Conservation (phyloP, 805 yeast species). For the Saturnispora diversa region DNA sequence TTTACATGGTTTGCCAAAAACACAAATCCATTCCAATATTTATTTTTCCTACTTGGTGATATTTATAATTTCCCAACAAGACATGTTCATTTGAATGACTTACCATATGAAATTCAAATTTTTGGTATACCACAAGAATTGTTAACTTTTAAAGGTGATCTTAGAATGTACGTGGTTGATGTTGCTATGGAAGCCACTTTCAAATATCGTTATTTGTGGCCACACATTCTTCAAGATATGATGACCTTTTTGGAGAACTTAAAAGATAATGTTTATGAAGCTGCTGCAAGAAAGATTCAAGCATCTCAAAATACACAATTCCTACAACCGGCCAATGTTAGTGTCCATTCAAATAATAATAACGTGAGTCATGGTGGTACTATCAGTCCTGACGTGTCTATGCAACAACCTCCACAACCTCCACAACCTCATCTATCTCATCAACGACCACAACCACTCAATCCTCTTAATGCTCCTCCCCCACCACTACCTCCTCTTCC, state of each 20-base stretch:
- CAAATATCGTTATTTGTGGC: constrained; percentile 5
- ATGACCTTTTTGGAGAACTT: constrained; percentile 11
- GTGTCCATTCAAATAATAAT: no score
- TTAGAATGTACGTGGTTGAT: constrained; percentile 13
- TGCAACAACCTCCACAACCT: constrained; percentile 1
- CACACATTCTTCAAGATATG: constrained; percentile 8
- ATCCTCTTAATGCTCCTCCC: no score
- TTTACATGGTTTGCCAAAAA: constrained; percentile 15
- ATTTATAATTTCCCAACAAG: constrained; percentile 13
- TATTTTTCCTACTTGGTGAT: constrained; percentile 13
- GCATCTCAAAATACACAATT: no score
- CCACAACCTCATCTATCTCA: neutral
- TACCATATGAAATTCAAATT: constrained; percentile 11
- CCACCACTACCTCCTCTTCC: no score
- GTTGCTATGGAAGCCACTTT: neutral
- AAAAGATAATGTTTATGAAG: constrained; percentile 9
- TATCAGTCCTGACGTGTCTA: neutral
- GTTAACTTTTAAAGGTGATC: constrained; percentile 8
- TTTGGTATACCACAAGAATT: constrained; percentile 12
- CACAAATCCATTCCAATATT: constrained; percentile 15
- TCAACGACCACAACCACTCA: no score
- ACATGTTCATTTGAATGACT: constrained; percentile 6
- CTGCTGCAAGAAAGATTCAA: neutral
- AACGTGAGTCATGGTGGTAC: no score
- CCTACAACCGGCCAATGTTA: no score